These are phyloP conservation scores for Baudoinia panamericana DNA, from an alignment of 495 filamentous ascomycete species.

Conservation along the genomic window DNA sequence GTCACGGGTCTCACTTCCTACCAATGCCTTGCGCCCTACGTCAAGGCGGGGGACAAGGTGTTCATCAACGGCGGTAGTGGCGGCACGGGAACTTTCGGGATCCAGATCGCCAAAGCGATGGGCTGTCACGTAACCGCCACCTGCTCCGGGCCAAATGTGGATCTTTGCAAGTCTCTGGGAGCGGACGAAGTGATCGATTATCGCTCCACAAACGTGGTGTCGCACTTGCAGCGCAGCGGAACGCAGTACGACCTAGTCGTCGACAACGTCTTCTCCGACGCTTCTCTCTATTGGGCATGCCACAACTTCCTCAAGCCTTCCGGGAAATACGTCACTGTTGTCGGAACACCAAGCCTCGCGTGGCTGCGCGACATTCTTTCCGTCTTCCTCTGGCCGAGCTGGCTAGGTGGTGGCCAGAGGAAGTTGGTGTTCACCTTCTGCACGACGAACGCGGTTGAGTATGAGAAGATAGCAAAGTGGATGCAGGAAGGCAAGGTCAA, in stretches of 20 bases:
- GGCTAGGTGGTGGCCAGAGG: slow-evolving; percentile 53
- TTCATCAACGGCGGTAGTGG: slow-evolving; percentile 32
- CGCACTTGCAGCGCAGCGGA: neutral
- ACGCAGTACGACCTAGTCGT: slow-evolving; percentile 22
- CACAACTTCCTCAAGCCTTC: slow-evolving; percentile 42
- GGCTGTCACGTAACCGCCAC: slow-evolving; percentile 26
- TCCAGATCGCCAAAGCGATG: slow-evolving; percentile 27
- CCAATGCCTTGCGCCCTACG: slow-evolving; percentile 19
- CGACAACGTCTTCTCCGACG: slow-evolving; percentile 46
- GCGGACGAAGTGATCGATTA: slow-evolving; percentile 63
- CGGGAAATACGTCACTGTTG: slow-evolving; percentile 42
- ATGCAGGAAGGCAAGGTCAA: slow-evolving; percentile 48
- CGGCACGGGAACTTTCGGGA: slow-evolving; percentile 23
- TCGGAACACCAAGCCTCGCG: slow-evolving; percentile 4
- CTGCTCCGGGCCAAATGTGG: slow-evolving; percentile 25
- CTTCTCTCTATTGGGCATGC: slow-evolving; percentile 41
- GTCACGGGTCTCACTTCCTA: slow-evolving; percentile 25
- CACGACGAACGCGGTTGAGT: slow-evolving; percentile 34
- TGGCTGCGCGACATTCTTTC: slow-evolving; percentile 19
- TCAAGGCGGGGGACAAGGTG: slow-evolving; percentile 24
- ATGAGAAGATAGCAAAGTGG: slow-evolving; percentile 44
- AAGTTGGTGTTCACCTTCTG: slow-evolving; percentile 36
- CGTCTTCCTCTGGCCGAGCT: slow-evolving; percentile 36
- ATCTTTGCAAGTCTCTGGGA: slow-evolving; percentile 40
- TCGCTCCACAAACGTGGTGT: neutral